Conservation (phyloP, 108 stramenopile genomes). For the Mediolabrus comicus region DNA sequence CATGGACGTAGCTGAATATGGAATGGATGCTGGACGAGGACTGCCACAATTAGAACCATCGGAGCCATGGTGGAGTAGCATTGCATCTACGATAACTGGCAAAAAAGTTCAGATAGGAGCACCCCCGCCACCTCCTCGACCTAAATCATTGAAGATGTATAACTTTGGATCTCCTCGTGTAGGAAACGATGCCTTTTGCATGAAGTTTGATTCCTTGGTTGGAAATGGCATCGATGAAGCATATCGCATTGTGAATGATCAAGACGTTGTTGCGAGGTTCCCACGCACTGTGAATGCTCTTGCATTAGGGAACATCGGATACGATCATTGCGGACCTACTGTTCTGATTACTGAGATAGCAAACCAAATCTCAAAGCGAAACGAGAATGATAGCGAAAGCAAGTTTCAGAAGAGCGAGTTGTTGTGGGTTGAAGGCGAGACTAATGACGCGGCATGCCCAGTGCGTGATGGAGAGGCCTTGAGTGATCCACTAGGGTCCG, state of each 20-base stretch:
- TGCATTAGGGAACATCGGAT: conserved; percentile 62
- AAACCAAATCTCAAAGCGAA: conserved; percentile 22
- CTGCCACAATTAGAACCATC: conserved; percentile 66
- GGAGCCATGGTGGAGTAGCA: conserved; percentile 80
- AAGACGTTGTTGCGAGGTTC: conserved; percentile 81
- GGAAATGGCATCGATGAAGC: conserved; percentile 65
- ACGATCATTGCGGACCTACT: conserved; percentile 83
- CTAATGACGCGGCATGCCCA: conserved; percentile 59
- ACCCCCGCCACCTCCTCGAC: conserved; percentile 64
- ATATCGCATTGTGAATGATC: conserved; percentile 80
- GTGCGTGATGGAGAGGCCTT: conserved; percentile 71
- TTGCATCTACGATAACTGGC: conserved; percentile 62
- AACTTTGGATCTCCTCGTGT: conserved; percentile 87
- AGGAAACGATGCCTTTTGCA: conserved; percentile 70
- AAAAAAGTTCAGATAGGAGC: conserved; percentile 31
- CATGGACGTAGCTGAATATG: conserved; percentile 77
- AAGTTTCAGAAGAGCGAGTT: conserved; percentile 17
- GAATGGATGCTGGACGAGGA: conserved; percentile 74
- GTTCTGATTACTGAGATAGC: conserved; percentile 56
- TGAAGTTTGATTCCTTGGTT: conserved; percentile 59
- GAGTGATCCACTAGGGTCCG: conserved; percentile 62
- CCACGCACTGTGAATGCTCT: conserved; percentile 77
- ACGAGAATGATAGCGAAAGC: conserved; percentile 11
- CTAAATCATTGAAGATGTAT: conserved; percentile 69
- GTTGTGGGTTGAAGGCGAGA: conserved; percentile 79